These are phyloP conservation scores for Podaxis rugospora DNA, from an alignment of 768 basidiomycete species.

Conservation along the genomic window DNA sequence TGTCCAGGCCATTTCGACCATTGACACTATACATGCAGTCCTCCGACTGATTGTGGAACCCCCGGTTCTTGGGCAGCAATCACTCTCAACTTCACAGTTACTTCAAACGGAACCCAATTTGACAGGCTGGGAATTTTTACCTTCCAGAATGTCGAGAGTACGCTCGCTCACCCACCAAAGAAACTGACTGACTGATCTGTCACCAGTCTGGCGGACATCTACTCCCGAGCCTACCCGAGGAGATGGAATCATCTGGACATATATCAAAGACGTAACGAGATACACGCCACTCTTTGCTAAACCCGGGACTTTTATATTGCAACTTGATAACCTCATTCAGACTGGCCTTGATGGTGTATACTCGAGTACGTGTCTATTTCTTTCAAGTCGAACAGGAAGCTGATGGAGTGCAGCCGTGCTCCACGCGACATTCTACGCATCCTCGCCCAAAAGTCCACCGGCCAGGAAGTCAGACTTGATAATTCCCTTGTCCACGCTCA, in stretches of 20 bases:
- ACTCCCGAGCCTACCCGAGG: constrained; percentile 69
- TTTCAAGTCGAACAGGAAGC: not conserved
- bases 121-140: constrained; percentile 71
- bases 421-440: constrained; percentile 67
- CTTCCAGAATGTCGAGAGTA: constrained; percentile 76
- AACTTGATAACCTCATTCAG: constrained; percentile 67
- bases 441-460: constrained; percentile 51
- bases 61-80: constrained; percentile 73
- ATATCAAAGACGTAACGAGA: constrained; percentile 69
- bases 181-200: not conserved
- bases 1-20: not conserved
- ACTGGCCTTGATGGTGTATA: constrained; percentile 60
- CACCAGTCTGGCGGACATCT: constrained; percentile 71
- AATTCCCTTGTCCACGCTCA: constrained; percentile 64
- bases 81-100: constrained; percentile 72
- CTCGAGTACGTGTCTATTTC: constrained; percentile 41
- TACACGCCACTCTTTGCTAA: constrained; percentile 68
- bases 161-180: constrained; percentile 14
- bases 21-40: constrained; percentile 33
- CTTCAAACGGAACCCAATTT: constrained; percentile 74
- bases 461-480: constrained; percentile 60
- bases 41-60: constrained; percentile 67
- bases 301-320: constrained; percentile 64
- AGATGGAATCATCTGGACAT: constrained; percentile 77
- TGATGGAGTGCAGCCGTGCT: constrained; percentile 45